Base-by-base conservation (phyloP, 495 filamentous ascomycete genomes). In the Bombardia bombarda region DNA sequence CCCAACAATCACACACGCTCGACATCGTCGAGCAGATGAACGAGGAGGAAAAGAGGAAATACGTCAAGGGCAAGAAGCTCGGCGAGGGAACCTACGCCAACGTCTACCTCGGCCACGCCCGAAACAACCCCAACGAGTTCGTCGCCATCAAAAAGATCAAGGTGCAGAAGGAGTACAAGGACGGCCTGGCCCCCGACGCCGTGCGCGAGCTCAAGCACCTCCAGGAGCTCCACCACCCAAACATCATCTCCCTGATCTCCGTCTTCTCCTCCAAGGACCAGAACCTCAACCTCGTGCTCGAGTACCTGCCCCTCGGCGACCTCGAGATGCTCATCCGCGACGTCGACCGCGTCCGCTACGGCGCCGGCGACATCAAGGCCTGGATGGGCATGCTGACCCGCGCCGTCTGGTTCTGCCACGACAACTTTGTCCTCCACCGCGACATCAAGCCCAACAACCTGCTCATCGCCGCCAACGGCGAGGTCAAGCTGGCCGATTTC, bases 71-170 rank as follows among this genome's bases (percentile, higher is more conserved):
- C 82, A 65, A 83, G 57, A 92, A 90, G 58, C 75, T 99, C 47
- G 93, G 93, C 56, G 87, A 95, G 65, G 93, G 93, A 59, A 97
- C 92, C 43, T 99, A 97, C 59, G 93, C 93, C 47, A 83, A 89
- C 53, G 93, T 99, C 48, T 96, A 86, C 71, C 77, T 86, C 13
- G 93, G 88, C 37, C 84, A 87, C 61, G 69, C 87, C 32, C 75
- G 77, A 38, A 53, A 54, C 51, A 78, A 90, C 50, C 82, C 85
- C 1, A 70, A 74, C 13, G 67, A 73, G 8, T 70, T 77, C 19
- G 85, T 99, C 34, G 93, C 93, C 43, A 96, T 99, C 61, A 99
- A 99, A 58, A 97, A 96, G 68, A 95, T 99, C 69, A 97, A 96
- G 62, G 75, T 94, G 52, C 87, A 90, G 56, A 77, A 82, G 12